Evolutionary conservation across 1,284 basidiomycete genomes (phyloP).

Genomic region (Cystobasidium slooffiae): DNA sequence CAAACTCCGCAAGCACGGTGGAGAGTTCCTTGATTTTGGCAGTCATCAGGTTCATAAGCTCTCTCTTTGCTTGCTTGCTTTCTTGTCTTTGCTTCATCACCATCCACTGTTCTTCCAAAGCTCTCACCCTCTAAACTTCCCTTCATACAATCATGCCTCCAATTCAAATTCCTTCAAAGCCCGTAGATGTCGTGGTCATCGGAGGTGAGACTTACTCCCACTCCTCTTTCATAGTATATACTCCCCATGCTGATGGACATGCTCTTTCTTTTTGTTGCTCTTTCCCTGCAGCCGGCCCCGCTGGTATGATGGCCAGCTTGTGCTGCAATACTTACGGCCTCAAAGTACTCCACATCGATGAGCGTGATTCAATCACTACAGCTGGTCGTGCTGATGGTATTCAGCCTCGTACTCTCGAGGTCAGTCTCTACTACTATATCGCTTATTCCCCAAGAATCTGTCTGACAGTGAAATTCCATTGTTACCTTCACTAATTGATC

Average conservation of each 20-base stretch:
- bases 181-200: slow-evolving; percentile 44
- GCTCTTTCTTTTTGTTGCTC: background rate
- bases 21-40: slow-evolving; percentile 16
- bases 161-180: slow-evolving; percentile 42
- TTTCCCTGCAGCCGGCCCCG: slow-evolving; percentile 32
- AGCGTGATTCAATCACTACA: slow-evolving; percentile 57
- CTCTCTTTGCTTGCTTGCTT: background rate
- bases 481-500: too few species aligned
- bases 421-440: slow-evolving; percentile 14
- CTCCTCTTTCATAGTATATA: background rate
- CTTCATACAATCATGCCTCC: slow-evolving; percentile 30
- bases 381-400: slow-evolving; percentile 59
- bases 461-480: too few species aligned
- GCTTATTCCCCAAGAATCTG: background rate
- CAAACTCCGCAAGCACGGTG: slow-evolving; percentile 22
- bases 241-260: background rate
- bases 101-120: slow-evolving; percentile 1
- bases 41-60: background rate
- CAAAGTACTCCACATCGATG: slow-evolving; percentile 53
- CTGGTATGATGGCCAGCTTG: slow-evolving; percentile 44
- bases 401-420: slow-evolving; percentile 56
- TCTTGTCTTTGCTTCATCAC: background rate
- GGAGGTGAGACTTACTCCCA: slow-evolving; percentile 18
- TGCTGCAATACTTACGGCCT: slow-evolving; percentile 51
- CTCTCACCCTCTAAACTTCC: slow-evolving; percentile 9